Base-by-base conservation (phyloP, 768 basidiomycete species). In the Guyanaporus albipodus region DNA sequence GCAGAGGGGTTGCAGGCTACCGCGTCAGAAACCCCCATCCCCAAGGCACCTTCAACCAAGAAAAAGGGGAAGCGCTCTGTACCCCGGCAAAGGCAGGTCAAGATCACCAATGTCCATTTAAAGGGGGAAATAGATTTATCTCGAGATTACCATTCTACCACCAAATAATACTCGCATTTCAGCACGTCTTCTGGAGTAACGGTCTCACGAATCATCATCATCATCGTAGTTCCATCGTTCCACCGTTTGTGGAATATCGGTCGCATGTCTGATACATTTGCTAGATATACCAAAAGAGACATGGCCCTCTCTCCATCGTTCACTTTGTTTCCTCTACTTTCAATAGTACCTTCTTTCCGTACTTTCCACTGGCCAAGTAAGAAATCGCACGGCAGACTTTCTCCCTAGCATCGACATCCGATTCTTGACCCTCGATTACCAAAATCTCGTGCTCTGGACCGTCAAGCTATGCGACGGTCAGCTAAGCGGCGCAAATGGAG, bases 101-200 rank as follows among this genome's bases (percentile, higher is more conserved):
- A 88, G 57, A 82, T 95, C 56, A 94, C 91, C 31, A 96, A 95
- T 58, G 82, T 85, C 4, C 92, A 95, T 72, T 68, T 93, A 64
- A 87, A 80, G 60, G 87, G 83, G 17, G 82, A 86, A 58, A 86
- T 96, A 71, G 92, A 95, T 67, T 67, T 95, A 40, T 82, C 84
- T 36, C 79, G 78, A 52, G 88, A 91, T 59, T 90, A 80, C 63
- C 70, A 74, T 40, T 55, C 61, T 5, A 6, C 52, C 21, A 37
- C 23, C 31, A 63, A 58, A 48, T 64, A 38, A 51, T 15, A 27
- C 21, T 42, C 8, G 23, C 15, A 11, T 28, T 28, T 26, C 45
- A 19, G 15, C 35, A 23, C 14, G 5, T 31, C 22, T 29, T 21
- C 34, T 9, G 19, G n/a, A 6, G 33, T 44, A 40, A 27, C 27